Base-by-base conservation (phyloP, 495 filamentous ascomycete genomes). In the Rostrohypoxylon terebratum region DNA sequence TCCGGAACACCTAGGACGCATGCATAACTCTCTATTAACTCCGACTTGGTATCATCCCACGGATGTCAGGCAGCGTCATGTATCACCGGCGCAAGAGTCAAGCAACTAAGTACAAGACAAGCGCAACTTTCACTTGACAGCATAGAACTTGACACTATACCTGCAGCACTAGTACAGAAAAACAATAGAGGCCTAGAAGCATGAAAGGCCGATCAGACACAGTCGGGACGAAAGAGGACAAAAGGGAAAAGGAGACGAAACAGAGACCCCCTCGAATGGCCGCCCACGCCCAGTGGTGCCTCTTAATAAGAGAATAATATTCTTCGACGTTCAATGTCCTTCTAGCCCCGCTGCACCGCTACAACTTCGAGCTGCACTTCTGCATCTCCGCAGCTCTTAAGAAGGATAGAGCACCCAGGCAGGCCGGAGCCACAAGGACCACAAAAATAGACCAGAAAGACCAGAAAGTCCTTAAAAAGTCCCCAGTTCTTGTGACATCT, bases 301-400 rank as follows among this genome's bases (percentile, higher is more conserved):
- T 55, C 53, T 38, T 38, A 28, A 28, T 28, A 28, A 28, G 3
- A 14, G 9, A 28, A 28, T 28, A 28, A 28, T 28, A 14, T 42
- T 42, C 38, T 42, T 42, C 38, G 11, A 38, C 34, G 6, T 38
- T 28, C 28, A 28, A 28, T 28, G 28, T 28, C 28, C 28, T 45
- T 58, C 45, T 65, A 69, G 71, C 71, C 71, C 71, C 71, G 66
- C 71, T 34, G 60, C 71, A 42, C 47, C 47, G 28, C 51, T 31
- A 31, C 13, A n/a, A n/a, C n/a, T 8, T 16, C 8, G 10, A 48
- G 16, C 4, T 48, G 13, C 20, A 11, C 10, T 20, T 21, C 47
- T 28, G 47, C 23, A 48, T 21, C 28, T 64, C 48, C 63, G 53
- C 59, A 59, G 57, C 20, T 59, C 34, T 34, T 53, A 53, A 28